Evolutionary conservation across 768 basidiomycete species (phyloP).

Genomic region (Leccinum disarticulatum): DNA sequence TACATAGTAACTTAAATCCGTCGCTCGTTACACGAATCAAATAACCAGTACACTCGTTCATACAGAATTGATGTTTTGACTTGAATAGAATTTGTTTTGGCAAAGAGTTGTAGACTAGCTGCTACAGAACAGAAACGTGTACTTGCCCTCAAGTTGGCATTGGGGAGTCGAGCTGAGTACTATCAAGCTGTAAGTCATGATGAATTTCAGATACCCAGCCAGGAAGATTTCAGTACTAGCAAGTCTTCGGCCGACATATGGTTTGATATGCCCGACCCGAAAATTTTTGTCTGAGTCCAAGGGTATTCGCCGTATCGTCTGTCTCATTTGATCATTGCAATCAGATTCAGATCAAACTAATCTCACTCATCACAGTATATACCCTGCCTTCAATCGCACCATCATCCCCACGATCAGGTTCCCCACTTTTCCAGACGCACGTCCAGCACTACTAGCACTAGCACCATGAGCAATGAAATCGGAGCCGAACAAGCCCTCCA

Average conservation of each 20-base stretch:
- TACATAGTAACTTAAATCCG: constrained; percentile 22
- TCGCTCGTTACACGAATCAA: constrained; percentile 26
- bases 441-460: neutral
- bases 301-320: neutral
- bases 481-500: constrained; percentile 34
- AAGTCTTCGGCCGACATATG: constrained; percentile 14
- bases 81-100: constrained; percentile 26
- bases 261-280: neutral
- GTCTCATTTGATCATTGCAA: constrained; percentile 14
- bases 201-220: neutral
- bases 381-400: neutral
- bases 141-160: neutral
- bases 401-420: neutral
- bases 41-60: constrained; percentile 30
- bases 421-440: constrained; percentile 5
- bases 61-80: constrained; percentile 17
- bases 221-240: neutral
- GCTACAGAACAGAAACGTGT: neutral
- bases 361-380: neutral
- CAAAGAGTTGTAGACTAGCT: neutral
- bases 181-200: neutral
- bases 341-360: constrained; percentile 7
- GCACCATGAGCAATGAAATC: constrained; percentile 14
- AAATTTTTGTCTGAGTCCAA: neutral
- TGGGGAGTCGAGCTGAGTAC: neutral